phyloP scores from a whole-genome alignment of 371 early-diverging fungal genomes.

The Saksenaea oblongispora region DNA sequence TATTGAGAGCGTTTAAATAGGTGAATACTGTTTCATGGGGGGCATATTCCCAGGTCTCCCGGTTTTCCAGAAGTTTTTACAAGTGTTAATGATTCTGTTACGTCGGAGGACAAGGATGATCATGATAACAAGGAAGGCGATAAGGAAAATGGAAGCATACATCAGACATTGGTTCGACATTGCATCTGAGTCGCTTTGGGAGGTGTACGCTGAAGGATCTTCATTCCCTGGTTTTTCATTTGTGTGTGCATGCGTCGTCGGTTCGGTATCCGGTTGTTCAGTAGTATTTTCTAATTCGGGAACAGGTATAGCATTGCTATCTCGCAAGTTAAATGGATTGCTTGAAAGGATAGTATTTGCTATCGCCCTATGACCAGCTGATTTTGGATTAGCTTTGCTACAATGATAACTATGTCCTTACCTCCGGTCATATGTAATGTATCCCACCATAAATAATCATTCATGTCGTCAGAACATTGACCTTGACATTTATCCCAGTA shows the following conservation, averaged over 20 bases:
- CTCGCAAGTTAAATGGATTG: conserved; percentile 8
- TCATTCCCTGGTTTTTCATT: neutral
- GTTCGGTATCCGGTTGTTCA: neutral
- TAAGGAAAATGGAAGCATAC: neutral
- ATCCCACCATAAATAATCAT: conserved; percentile 51
- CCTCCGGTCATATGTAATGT: conserved; percentile 40
- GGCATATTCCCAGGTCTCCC: neutral
- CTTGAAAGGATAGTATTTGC: conserved; percentile 19
- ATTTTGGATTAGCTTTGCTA: neutral
- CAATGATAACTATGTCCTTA: neutral
- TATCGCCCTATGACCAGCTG: conserved; percentile 32
- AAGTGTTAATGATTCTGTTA: neutral
- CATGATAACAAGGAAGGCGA: neutral
- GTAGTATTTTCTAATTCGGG: neutral
- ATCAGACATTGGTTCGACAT: neutral
- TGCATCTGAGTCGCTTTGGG: neutral
- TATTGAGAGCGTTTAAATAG: too few species aligned
- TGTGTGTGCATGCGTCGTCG: neutral
- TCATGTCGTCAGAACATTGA: conserved; percentile 26
- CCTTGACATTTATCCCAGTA: conserved; percentile 51
- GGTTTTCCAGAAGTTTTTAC: neutral
- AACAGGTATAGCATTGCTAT: neutral
- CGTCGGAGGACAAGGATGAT: neutral
- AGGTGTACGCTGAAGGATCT: neutral
- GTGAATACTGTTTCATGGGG: neutral